A percentile compares a stretch with the other conserved stretches of the same genome.
phyloP scores from a whole-genome alignment of 306 rosid species.

The Oemleria cerasiformis region DNA sequence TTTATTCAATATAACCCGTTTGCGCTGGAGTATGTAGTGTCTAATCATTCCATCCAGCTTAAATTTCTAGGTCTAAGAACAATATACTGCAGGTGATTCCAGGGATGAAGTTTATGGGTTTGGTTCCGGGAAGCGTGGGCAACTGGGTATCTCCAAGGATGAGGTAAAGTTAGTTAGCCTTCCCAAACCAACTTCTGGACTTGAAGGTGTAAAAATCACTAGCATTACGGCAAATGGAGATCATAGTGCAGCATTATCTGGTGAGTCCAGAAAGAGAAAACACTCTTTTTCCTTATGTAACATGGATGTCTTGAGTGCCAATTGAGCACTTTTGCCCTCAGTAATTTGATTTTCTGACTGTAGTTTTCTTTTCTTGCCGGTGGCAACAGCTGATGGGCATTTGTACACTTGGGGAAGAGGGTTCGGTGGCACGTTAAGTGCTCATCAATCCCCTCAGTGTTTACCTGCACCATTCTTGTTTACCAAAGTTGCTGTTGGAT shows the following conservation, averaged over 20 bases:
- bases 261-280: slow-evolving; percentile 34
- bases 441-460: slow-evolving; percentile 44
- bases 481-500: slow-evolving; percentile 55
- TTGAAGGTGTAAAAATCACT: slow-evolving; percentile 46
- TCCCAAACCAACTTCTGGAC: slow-evolving; percentile 45
- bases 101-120: slow-evolving; percentile 62
- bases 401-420: slow-evolving; percentile 94
- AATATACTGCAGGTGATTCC: slow-evolving; percentile 41
- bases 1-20: not conserved
- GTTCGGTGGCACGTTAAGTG: slow-evolving; percentile 52
- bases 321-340: not conserved
- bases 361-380: slow-evolving; percentile 3
- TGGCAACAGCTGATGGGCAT: slow-evolving; percentile 56
- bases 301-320: not conserved
- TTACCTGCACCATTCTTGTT: slow-evolving; percentile 33
- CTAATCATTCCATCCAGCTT: not conserved
- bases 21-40: not conserved
- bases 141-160: slow-evolving; percentile 60
- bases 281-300: slow-evolving; percentile 17
- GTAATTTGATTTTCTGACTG: not conserved
- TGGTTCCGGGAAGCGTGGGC: slow-evolving; percentile 93
- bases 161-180: slow-evolving; percentile 48
- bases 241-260: slow-evolving; percentile 82
- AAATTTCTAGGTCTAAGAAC: slow-evolving; percentile 8
- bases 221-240: slow-evolving; percentile 78